phyloP scores from a whole-genome alignment of 306 rosid species.

The Fagus crenata region DNA sequence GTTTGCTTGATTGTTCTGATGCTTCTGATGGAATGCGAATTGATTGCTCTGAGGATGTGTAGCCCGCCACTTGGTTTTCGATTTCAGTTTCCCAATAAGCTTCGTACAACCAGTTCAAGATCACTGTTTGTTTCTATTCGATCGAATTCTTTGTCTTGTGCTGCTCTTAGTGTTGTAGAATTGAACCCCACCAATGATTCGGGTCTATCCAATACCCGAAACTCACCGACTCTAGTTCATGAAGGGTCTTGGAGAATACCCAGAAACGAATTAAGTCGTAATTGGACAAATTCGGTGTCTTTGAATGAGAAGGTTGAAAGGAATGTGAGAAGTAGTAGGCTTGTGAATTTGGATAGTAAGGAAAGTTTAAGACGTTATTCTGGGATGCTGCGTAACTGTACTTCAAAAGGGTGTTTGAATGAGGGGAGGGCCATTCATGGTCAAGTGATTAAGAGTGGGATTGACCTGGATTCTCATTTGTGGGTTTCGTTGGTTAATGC shows the following conservation, averaged over 20 bases:
- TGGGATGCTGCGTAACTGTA: constrained; percentile 34
- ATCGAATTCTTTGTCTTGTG: constrained; percentile 1
- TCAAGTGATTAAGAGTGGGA: constrained; percentile 29
- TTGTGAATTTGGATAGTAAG: constrained; percentile 19
- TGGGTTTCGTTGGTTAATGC: constrained; percentile 31
- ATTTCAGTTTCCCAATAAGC: constrained; percentile 13
- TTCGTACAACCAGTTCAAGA: constrained; percentile 6
- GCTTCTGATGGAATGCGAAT: not conserved
- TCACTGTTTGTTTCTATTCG: not conserved
- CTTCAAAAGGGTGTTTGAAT: constrained; percentile 32
- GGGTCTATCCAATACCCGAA: not conserved
- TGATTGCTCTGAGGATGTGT: not conserved
- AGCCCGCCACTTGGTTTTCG: constrained; percentile 11
- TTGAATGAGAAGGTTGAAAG: not conserved
- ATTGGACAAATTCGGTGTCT: constrained; percentile 3
- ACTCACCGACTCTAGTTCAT: not conserved
- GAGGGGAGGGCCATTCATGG: constrained; percentile 39
- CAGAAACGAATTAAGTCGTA: not conserved
- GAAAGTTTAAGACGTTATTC: constrained; percentile 31
- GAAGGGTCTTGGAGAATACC: constrained; percentile 11
- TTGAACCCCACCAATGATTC: constrained; percentile 17
- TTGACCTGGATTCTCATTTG: constrained; percentile 33
- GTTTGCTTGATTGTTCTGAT: too few relatives aligned
- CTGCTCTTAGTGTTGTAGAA: not conserved
- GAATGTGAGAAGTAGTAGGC: not conserved